Conservation (phyloP, 2,329 filamentous ascomycete species). For the Helotiales sp. region DNA sequence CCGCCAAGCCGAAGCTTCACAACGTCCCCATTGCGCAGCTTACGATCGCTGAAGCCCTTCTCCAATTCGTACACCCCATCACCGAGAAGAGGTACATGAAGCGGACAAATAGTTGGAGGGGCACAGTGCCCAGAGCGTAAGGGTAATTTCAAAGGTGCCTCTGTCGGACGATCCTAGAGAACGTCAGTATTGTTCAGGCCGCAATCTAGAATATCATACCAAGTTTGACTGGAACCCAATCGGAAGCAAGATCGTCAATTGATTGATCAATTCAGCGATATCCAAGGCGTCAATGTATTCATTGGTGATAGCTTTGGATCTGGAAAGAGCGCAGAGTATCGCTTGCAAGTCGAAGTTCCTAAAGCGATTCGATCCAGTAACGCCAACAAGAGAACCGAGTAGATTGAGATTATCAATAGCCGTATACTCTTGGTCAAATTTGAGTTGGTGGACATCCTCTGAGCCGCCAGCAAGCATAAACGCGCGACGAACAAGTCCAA, state of each 20-base stretch:
- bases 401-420: slow-evolving; percentile 13
- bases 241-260: slow-evolving; percentile 6
- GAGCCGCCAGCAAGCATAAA: slow-evolving; percentile 4
- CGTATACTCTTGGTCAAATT: slow-evolving; percentile 10
- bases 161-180: slow-evolving; percentile 12
- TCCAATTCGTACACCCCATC: slow-evolving; percentile 17
- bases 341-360: slow-evolving; percentile 7
- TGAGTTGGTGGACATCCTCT: neutral
- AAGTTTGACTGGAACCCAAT: slow-evolving; percentile 16
- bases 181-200: slow-evolving; percentile 12
- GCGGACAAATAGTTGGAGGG: neutral
- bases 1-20: slow-evolving; percentile 6
- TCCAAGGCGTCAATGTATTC: slow-evolving; percentile 3
- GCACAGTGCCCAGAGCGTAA: neutral
- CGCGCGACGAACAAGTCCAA: slow-evolving; percentile 13
- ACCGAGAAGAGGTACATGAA: neutral
- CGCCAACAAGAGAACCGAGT: slow-evolving; percentile 9
- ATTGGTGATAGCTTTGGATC: slow-evolving; percentile 11
- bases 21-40: neutral
- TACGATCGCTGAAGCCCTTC: slow-evolving; percentile 8
- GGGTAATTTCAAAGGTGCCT: neutral
- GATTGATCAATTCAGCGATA: neutral
- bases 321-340: slow-evolving; percentile 15
- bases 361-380: slow-evolving; percentile 12
- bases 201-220: slow-evolving; percentile 16